Evolutionary conservation across 2,329 filamentous ascomycete genomes (phyloP), one percentile per base, ranked within the genome.

Genomic region (Cyclaneusma minus): DNA sequence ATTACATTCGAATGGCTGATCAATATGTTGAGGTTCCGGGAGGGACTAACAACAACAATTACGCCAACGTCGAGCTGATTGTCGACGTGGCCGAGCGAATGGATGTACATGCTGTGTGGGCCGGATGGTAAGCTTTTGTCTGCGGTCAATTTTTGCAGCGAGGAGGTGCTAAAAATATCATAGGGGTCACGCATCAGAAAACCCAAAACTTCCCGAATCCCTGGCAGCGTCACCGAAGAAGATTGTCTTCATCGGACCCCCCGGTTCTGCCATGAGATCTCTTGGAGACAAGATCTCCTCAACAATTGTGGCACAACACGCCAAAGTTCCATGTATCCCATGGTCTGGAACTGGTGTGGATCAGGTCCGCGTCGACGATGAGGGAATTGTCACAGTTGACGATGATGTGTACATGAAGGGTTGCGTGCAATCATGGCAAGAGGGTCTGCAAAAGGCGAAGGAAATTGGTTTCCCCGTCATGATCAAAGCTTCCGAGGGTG

Each of bases 41-140:
- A 48, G 89, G 89, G 49, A 98, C 89, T 35, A 98, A 98, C 64
- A 98, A 98, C 68, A 93, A 98, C 75, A 98, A 98, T 59, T 98
- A 98, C 58, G 89, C 89, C 59, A 98, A 98, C 52, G 89, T 98
- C 33, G 89, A 98, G 62, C 67, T 98, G 51, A 98, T 98, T 55
- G 89, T 98, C 40, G 89, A 98, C 61, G 74, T 98, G 50, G 89
- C 89, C 14, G 89, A 98, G 66, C 83, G 89, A 36, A 95, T 94
- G 84, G 73, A 87, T 44, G 89, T 98, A 34, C 89, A 98, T 49
- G 89, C 89, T 32, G 89, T 98, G 10, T 98, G 89, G 89, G 89
- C 89, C 43, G 89, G 89, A 65, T 98, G 89, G 85, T 89, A 58
- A 64, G 77, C 46, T 21, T 28, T 26, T 21, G 3, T n/a, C n/a